phyloP scores from a whole-genome alignment of 345 rosid species.

The Anacardium occidentale region DNA sequence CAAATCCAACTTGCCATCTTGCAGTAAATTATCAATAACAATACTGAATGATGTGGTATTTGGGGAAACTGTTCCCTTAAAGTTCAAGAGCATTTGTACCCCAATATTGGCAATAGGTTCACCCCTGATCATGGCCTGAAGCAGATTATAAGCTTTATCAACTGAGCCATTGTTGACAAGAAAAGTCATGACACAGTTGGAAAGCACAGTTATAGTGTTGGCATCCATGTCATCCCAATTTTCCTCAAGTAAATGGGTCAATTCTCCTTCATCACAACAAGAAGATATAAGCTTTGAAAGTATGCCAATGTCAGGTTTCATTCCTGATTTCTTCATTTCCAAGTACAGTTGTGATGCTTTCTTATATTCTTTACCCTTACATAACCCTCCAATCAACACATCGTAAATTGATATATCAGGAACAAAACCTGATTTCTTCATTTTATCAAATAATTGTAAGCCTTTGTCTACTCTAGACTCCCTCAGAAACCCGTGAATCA shows the following conservation, averaged over 20 bases:
- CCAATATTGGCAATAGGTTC: constrained; percentile 26
- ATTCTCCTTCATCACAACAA: constrained; percentile 48
- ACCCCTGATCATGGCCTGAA: constrained; percentile 41
- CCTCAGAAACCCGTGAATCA: constrained; percentile 80
- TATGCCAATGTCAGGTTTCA: constrained; percentile 54
- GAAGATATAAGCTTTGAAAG: constrained; percentile 56
- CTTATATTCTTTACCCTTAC: constrained; percentile 48
- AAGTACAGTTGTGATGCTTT: constrained; percentile 55
- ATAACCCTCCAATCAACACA: constrained; percentile 68
- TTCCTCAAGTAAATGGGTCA: constrained; percentile 39
- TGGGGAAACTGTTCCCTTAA: constrained; percentile 38
- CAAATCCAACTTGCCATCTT: constrained; percentile 49
- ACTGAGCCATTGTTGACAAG: constrained; percentile 36
- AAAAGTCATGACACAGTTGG: constrained; percentile 44
- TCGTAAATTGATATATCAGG: constrained; percentile 62
- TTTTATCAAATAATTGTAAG: constrained; percentile 55
- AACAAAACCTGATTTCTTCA: constrained; percentile 50
- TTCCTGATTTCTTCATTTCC: constrained; percentile 56
- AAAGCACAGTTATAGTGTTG: constrained; percentile 47
- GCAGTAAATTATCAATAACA: constrained; percentile 54
- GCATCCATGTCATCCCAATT: constrained; percentile 42
- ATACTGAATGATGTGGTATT: constrained; percentile 41
- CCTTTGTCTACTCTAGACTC: constrained; percentile 63
- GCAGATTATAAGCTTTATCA: constrained; percentile 54
- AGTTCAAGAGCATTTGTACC: constrained; percentile 31